Evolutionary conservation across 2,329 filamentous ascomycete genomes (phyloP).

Genomic region (Helminthosporium solani): DNA sequence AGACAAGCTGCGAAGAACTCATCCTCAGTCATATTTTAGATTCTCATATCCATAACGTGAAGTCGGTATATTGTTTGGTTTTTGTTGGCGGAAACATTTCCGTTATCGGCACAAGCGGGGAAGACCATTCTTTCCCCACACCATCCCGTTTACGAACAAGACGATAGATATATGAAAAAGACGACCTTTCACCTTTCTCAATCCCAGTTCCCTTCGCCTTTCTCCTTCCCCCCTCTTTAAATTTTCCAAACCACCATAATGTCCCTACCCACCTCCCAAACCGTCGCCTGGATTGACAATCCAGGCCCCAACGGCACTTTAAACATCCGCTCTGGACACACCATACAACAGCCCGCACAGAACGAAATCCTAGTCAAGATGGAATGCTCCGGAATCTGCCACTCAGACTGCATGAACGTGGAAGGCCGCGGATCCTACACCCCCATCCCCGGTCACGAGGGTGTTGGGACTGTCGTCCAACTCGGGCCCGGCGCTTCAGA

Average conservation of each 20-base stretch:
- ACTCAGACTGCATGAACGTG: slow-evolving; percentile 51
- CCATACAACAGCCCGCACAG: slow-evolving; percentile 40
- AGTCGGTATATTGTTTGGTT: too few species aligned
- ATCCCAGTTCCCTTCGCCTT: not conserved
- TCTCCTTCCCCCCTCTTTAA: not conserved
- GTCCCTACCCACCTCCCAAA: slow-evolving; percentile 34
- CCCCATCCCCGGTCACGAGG: slow-evolving; percentile 51
- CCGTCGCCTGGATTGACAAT: slow-evolving; percentile 40
- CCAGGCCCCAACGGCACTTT: slow-evolving; percentile 38
- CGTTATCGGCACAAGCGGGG: too few species aligned
- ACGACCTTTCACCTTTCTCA: too few species aligned
- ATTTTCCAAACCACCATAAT: slow-evolving; percentile 2
- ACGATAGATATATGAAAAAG: too few species aligned
- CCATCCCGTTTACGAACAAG: too few species aligned
- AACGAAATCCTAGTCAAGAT: slow-evolving; percentile 51
- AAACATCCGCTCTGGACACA: slow-evolving; percentile 37
- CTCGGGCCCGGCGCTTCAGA: slow-evolving; percentile 30
- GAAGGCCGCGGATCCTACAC: slow-evolving; percentile 45
- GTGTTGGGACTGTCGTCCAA: slow-evolving; percentile 46
- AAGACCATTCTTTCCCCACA: too few species aligned
- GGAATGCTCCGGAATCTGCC: slow-evolving; percentile 51
- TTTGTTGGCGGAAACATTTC: too few species aligned
- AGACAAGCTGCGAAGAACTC: too few species aligned
- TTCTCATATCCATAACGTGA: too few species aligned
- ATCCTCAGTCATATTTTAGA: too few species aligned